A percentile compares a stretch with the other conserved stretches of the same genome.
These are phyloP conservation scores for Posidonia australis DNA, from an alignment of 106 monocot genomes.

Conservation along the genomic window DNA sequence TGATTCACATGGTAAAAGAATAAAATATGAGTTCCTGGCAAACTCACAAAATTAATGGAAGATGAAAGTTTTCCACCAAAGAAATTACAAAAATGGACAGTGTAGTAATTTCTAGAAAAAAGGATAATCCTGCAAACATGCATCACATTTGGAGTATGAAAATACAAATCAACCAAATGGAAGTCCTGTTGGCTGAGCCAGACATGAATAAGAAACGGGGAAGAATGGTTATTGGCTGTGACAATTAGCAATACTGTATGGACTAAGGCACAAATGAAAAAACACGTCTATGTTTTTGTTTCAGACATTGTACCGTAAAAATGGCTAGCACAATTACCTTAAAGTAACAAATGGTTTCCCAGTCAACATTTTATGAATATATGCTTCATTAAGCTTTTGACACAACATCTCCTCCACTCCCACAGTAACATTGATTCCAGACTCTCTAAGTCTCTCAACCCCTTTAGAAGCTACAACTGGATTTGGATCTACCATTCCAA, in stretches of 20 bases:
- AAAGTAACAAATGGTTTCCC: slow-evolving; percentile 70
- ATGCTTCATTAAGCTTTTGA: slow-evolving; percentile 67
- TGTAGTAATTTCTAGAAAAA: no score
- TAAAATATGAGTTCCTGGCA: not conserved
- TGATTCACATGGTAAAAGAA: slow-evolving; percentile 7
- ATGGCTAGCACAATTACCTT: slow-evolving; percentile 30
- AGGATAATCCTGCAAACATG: no score
- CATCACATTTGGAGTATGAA: no score
- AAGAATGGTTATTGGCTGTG: no score
- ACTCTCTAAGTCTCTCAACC: slow-evolving; percentile 62
- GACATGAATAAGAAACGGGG: no score
- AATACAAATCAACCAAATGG: no score
- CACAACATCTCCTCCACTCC: slow-evolving; percentile 79
- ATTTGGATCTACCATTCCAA: slow-evolving; percentile 96
- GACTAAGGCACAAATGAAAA: no score
- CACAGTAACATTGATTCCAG: slow-evolving; percentile 65
- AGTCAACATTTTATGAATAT: slow-evolving; percentile 76
- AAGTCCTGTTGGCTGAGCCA: no score
- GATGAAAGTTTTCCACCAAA: no score
- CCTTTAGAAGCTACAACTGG: slow-evolving; percentile 90
- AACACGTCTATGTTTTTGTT: not conserved
- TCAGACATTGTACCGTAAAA: not conserved
- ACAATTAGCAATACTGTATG: no score
- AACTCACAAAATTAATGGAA: not conserved
- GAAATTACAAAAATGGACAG: no score